Evolutionary conservation across 192 early-diverging fungal genomes (phyloP).

Genomic region (Backusella parvicylindrica): DNA sequence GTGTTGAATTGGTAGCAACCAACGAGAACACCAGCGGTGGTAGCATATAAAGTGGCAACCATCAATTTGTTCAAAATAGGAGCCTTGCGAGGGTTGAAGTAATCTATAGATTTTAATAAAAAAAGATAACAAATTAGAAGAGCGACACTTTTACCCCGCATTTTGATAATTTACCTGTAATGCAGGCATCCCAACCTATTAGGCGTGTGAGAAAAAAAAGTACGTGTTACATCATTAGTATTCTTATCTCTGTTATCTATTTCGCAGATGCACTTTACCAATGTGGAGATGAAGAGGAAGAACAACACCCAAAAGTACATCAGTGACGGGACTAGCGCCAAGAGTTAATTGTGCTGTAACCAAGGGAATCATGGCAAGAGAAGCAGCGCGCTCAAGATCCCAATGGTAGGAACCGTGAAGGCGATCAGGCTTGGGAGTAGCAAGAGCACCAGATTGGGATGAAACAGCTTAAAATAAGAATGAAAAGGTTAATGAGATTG

Average conservation of each 20-base stretch:
- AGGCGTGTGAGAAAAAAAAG: background rate
- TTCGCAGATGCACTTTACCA: constrained; percentile 65
- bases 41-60: constrained; percentile 60
- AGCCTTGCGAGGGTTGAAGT: constrained; percentile 70
- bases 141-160: constrained; percentile 10
- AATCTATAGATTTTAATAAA: constrained; percentile 54
- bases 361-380: constrained; percentile 71
- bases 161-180: constrained; percentile 26
- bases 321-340: constrained; percentile 86
- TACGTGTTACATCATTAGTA: constrained; percentile 5
- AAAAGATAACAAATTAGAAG: constrained; percentile 1
- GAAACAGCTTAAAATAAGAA: background rate
- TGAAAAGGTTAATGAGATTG: background rate
- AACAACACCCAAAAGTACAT: constrained; percentile 85
- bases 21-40: constrained; percentile 73
- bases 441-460: constrained; percentile 30
- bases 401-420: constrained; percentile 94
- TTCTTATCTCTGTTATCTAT: background rate
- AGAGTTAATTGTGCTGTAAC: constrained; percentile 70
- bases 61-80: constrained; percentile 57
- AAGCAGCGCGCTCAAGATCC: constrained; percentile 89
- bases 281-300: constrained; percentile 90
- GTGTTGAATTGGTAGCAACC: constrained; percentile 96
- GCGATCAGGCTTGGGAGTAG: constrained; percentile 51
- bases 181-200: constrained; percentile 34